These are phyloP conservation scores for Exophiala mesophila DNA, from an alignment of 2,329 filamentous ascomycete species.

Conservation along the genomic window DNA sequence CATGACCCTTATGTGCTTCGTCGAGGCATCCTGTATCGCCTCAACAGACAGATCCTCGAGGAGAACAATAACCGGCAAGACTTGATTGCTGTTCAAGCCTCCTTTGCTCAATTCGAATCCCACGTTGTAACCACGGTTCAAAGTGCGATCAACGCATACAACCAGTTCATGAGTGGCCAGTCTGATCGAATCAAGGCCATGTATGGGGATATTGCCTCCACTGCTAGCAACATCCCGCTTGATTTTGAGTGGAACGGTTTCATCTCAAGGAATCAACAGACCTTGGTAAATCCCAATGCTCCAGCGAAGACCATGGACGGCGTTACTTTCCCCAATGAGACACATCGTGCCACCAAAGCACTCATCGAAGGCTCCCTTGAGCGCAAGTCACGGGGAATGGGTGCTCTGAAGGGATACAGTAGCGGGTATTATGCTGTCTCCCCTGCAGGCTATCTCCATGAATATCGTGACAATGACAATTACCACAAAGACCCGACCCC, in stretches of 20 bases:
- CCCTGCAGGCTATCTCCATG: slow-evolving; percentile 81
- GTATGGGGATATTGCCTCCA: slow-evolving; percentile 76
- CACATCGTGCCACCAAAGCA: slow-evolving; percentile 72
- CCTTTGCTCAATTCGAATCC: slow-evolving; percentile 80
- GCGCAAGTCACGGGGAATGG: slow-evolving; percentile 83
- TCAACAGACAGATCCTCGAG: slow-evolving; percentile 86
- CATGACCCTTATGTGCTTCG: slow-evolving; percentile 88
- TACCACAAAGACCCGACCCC: slow-evolving; percentile 68
- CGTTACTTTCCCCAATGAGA: slow-evolving; percentile 82
- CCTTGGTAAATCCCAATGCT: slow-evolving; percentile 72
- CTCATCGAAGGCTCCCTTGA: slow-evolving; percentile 85
- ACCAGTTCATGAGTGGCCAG: slow-evolving; percentile 72
- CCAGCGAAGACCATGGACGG: slow-evolving; percentile 67
- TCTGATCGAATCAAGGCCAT: slow-evolving; percentile 74
- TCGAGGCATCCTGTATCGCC: slow-evolving; percentile 72
- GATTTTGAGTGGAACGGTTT: slow-evolving; percentile 95
- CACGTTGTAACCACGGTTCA: slow-evolving; percentile 82
- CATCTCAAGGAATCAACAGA: slow-evolving; percentile 61
- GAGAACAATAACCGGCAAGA: slow-evolving; percentile 94
- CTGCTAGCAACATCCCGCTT: slow-evolving; percentile 68
- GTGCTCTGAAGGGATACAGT: slow-evolving; percentile 67
- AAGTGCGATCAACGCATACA: slow-evolving; percentile 75
- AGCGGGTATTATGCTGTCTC: slow-evolving; percentile 87
- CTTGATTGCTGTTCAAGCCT: slow-evolving; percentile 82
- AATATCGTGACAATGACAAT: slow-evolving; percentile 89